A percentile compares a stretch with the other conserved stretches of the same genome.
Conservation (phyloP, 1,284 basidiomycete genomes). For the Irpex rosettiformis region DNA sequence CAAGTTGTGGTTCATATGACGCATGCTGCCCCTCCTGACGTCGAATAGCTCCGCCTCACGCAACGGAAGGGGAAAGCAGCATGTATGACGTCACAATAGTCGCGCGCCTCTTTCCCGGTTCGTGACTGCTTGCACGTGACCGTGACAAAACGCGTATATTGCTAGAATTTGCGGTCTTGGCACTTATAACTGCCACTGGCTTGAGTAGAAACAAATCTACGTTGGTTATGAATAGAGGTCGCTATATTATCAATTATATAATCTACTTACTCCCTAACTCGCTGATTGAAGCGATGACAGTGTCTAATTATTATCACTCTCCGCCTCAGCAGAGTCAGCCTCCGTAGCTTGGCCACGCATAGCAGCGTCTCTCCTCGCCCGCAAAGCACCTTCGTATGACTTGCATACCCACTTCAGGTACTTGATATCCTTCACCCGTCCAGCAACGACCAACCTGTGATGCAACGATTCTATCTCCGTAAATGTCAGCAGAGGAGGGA, state of each 20-base stretch:
- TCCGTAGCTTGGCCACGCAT: background rate
- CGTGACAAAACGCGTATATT: background rate
- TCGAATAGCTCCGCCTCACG: background rate
- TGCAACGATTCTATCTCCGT: conserved; percentile 65
- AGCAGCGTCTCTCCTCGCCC: conserved; percentile 46
- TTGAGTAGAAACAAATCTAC: too few species aligned
- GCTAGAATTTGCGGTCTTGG: too few species aligned
- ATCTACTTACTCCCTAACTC: background rate
- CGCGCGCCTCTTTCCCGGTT: background rate
- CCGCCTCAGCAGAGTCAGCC: background rate
- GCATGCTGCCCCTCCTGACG: conserved; percentile 1
- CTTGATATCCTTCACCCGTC: conserved; percentile 39
- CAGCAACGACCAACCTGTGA: conserved; percentile 50
- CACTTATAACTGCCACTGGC: too few species aligned
- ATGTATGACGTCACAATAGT: background rate
- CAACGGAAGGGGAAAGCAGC: background rate
- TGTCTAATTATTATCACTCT: background rate
- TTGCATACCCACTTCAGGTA: conserved; percentile 67
- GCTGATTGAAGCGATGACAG: background rate
- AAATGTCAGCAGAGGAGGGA: conserved; percentile 68
- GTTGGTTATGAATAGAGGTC: background rate
- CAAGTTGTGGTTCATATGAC: conserved; percentile 7
- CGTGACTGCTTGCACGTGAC: background rate
- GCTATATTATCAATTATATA: background rate
- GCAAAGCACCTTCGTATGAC: conserved; percentile 64